Evolutionary conservation across 768 basidiomycete genomes (phyloP), one percentile per base, ranked within the genome.

Genomic region (Boletus tomentosulus): DNA sequence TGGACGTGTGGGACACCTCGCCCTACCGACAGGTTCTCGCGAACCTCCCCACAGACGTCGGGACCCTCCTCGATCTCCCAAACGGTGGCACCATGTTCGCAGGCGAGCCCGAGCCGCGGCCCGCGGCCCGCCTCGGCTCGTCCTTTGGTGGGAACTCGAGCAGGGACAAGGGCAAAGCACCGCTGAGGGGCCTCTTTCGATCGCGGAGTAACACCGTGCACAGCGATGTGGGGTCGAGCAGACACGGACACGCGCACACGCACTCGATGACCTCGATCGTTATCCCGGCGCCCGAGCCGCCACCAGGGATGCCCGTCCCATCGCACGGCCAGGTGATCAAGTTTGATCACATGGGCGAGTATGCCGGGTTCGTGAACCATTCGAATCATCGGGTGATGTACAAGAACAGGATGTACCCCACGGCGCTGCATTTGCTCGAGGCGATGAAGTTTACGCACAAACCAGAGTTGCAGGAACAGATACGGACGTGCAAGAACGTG

Each of bases 351-450:
- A 68, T 67, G 0, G 60, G 68, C 31, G 66, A 71, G 13, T 74
- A 72, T 50, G 62, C 73, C 0, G 77, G 76, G 1, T 84, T 90
- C 66, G 70, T 87, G 65, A 87, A 83, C 61, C 81, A 84, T 59
- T 89, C 89, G 1, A 78, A 74, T 1, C 82, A 89, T 60, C 75
- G 74, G 5, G 77, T 92, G 22, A 51, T 82, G 50, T 84, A 82
- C 66, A 66, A 74, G 34, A 74, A 80, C 31, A 73, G 72, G 50
- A 66, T 69, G 39, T 92, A 84, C 59, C 86, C 86, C 2, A 86
- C 82, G 2, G 89, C 85, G 10, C 67, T 83, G 60, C 89, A 92
- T 59, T 75, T 92, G n/a, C 78, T 82, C 50, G 87, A 92, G 68
- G 87, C 88, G 9, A 72, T 87, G 62, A 87, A 87, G 65, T 92